Conservation (phyloP, 495 filamentous ascomycete species). For the Annulohypoxylon nitens region DNA sequence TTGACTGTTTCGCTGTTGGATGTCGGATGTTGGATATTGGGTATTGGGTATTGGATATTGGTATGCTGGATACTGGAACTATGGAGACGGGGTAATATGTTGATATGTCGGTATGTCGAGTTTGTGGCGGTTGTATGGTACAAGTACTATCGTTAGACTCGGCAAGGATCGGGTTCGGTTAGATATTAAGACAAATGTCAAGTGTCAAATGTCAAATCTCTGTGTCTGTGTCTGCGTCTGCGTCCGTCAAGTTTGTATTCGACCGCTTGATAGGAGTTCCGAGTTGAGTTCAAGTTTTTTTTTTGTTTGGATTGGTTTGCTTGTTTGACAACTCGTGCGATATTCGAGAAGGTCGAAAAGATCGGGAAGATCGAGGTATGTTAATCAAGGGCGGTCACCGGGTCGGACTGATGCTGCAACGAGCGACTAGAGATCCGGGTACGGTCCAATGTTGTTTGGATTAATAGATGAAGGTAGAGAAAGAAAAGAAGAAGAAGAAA, state of each 20-base stretch:
- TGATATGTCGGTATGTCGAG: conserved; percentile 3
- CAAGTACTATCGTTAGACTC: conserved; percentile 29
- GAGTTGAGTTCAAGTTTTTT: not conserved
- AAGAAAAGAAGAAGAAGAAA: conserved; percentile 23
- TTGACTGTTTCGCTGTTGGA: not conserved
- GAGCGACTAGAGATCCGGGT: conserved; percentile 47
- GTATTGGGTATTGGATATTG: not conserved
- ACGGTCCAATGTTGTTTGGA: conserved; percentile 38
- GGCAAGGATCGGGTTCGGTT: conserved; percentile 23
- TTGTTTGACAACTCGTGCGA: not conserved
- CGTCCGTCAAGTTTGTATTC: conserved; percentile 14
- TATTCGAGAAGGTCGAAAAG: not conserved
- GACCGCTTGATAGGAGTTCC: not conserved
- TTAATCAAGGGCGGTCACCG: conserved; percentile 25
- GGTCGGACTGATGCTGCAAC: conserved; percentile 43
- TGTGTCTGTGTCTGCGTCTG: too few species aligned
- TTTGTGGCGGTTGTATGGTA: conserved; percentile 31
- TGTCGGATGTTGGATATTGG: not conserved
- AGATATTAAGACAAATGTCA: conserved; percentile 26
- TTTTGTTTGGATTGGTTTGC: not conserved
- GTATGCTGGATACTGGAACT: not conserved
- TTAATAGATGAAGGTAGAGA: conserved; percentile 33
- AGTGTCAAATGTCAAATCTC: too few species aligned
- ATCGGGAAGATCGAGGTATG: not conserved
- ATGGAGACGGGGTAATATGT: not conserved